phyloP scores from a whole-genome alignment of 1,139 yeast genomes.

The Pichia sp. region DNA sequence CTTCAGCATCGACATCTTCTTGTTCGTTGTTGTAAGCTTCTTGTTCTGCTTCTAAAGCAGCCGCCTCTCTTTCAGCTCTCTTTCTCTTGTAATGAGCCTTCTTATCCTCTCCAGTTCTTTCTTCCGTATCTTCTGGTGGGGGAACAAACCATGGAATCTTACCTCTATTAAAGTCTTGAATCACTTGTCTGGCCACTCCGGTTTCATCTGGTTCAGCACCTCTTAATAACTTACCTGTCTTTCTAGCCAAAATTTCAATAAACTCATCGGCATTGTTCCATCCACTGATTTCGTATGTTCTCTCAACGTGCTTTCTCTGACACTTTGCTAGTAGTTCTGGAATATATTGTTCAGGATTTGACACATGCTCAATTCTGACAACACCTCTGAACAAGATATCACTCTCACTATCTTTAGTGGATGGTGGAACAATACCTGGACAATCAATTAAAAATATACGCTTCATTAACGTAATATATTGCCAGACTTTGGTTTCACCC shows the following conservation, averaged over 20 bases:
- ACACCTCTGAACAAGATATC: slow-evolving; percentile 95
- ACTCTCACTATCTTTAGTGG: slow-evolving; percentile 80
- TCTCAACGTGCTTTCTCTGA: slow-evolving; percentile 82
- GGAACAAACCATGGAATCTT: slow-evolving; percentile 97
- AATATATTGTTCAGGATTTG: slow-evolving; percentile 91
- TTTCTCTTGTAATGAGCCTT: slow-evolving; percentile 48
- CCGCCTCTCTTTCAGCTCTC: slow-evolving; percentile 31
- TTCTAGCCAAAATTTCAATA: slow-evolving; percentile 83
- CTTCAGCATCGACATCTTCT: slow-evolving; percentile 12
- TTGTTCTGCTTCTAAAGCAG: slow-evolving; percentile 17
- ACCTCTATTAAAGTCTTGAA: slow-evolving; percentile 94
- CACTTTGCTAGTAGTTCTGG: slow-evolving; percentile 83
- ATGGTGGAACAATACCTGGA: slow-evolving; percentile 98
- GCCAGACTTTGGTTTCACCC: slow-evolving; percentile 99
- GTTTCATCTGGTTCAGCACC: slow-evolving; percentile 98
- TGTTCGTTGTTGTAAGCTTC: slow-evolving; percentile 14
- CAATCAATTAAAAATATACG: slow-evolving; percentile 92
- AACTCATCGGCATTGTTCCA: slow-evolving; percentile 85
- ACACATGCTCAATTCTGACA: slow-evolving; percentile 94
- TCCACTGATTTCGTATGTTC: slow-evolving; percentile 91
- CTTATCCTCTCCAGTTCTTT: slow-evolving; percentile 46
- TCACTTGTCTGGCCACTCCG: slow-evolving; percentile 83
- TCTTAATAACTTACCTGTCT: slow-evolving; percentile 83
- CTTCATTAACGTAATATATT: slow-evolving; percentile 94
- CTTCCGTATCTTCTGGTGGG: slow-evolving; percentile 67